phyloP scores from a whole-genome alignment of 2,329 filamentous ascomycete genomes.

The Lanzia echinophila region DNA sequence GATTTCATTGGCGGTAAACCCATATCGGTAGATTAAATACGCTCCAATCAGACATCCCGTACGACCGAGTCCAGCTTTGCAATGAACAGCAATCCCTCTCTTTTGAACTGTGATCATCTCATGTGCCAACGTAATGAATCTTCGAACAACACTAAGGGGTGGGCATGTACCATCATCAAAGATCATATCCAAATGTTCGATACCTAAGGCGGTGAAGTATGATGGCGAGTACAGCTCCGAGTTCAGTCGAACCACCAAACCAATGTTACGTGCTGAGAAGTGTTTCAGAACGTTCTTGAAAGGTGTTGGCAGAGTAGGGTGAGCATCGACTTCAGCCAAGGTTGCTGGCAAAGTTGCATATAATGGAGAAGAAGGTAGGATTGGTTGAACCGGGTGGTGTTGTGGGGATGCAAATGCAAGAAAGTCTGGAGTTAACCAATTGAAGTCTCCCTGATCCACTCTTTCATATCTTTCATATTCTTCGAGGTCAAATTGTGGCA shows the following conservation, averaged over 20 bases:
- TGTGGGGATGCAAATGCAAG: slow-evolving; percentile 95
- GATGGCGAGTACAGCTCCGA: slow-evolving; percentile 92
- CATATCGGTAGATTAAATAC: slow-evolving; percentile 94
- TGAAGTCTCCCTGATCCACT: slow-evolving; percentile 98
- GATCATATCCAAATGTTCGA: slow-evolving; percentile 97
- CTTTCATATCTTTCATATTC: slow-evolving; percentile 95
- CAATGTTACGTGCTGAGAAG: slow-evolving; percentile 82
- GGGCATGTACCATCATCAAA: slow-evolving; percentile 98
- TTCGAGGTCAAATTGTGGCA: slow-evolving; percentile 92
- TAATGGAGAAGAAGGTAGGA: slow-evolving; percentile 64
- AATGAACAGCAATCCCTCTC: slow-evolving; percentile 94
- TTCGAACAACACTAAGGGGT: slow-evolving; percentile 77
- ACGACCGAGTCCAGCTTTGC: slow-evolving; percentile 92
- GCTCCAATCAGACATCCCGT: slow-evolving; percentile 96
- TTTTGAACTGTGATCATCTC: slow-evolving; percentile 88
- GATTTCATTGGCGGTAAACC: slow-evolving; percentile 94
- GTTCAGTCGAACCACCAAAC: slow-evolving; percentile 90
- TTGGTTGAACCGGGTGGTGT: slow-evolving; percentile 65
- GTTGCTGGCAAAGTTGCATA: slow-evolving; percentile 71
- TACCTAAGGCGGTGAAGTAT: slow-evolving; percentile 94
- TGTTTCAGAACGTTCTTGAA: slow-evolving; percentile 96
- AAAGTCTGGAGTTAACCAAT: slow-evolving; percentile 95
- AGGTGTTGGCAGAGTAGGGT: slow-evolving; percentile 67
- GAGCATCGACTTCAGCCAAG: slow-evolving; percentile 62
- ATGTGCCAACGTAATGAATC: slow-evolving; percentile 91